A percentile compares a stretch with the other conserved stretches of the same genome.
Evolutionary conservation across 148 eudicot genomes (phyloP).

Genomic region (Vaccinium darrowii): DNA sequence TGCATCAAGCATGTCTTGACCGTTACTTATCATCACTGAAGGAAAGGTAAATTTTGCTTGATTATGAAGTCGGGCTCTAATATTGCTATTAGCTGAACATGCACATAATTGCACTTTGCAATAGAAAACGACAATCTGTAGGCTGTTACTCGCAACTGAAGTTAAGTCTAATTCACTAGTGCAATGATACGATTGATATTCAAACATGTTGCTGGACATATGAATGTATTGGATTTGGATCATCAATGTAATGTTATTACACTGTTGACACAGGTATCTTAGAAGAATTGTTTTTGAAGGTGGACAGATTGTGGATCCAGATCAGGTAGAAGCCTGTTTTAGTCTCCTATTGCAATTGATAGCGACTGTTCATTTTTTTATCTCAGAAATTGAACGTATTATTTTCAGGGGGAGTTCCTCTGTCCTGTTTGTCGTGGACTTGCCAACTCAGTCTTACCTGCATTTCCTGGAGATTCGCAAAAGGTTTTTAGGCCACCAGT

Average conservation of each 20-base stretch:
- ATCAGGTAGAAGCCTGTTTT: constrained; percentile 55
- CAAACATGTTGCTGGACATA: not conserved
- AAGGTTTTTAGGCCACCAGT: constrained; percentile 33
- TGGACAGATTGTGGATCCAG: constrained; percentile 84
- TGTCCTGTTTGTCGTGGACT: constrained; percentile 99
- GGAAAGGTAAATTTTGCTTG: constrained; percentile 56
- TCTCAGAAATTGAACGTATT: constrained; percentile 9
- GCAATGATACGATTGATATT: not conserved
- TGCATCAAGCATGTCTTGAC: constrained; percentile 94
- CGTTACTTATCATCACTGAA: constrained; percentile 83
- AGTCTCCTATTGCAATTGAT: constrained; percentile 1
- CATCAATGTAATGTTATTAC: not conserved
- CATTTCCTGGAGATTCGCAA: constrained; percentile 43
- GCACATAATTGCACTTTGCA: not conserved
- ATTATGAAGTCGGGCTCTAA: not conserved
- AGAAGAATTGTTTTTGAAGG: constrained; percentile 89
- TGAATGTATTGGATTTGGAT: constrained; percentile 9
- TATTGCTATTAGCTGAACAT: not conserved
- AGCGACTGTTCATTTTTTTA: constrained; percentile 11
- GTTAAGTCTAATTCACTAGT: not conserved
- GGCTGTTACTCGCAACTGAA: not conserved
- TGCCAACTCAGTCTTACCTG: constrained; percentile 78
- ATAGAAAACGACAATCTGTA: not conserved
- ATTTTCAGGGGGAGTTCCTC: constrained; percentile 81
- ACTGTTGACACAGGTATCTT: constrained; percentile 40